Evolutionary conservation across 140 eudicot genomes (phyloP).

Genomic region (Erigeron philadelphicus): DNA sequence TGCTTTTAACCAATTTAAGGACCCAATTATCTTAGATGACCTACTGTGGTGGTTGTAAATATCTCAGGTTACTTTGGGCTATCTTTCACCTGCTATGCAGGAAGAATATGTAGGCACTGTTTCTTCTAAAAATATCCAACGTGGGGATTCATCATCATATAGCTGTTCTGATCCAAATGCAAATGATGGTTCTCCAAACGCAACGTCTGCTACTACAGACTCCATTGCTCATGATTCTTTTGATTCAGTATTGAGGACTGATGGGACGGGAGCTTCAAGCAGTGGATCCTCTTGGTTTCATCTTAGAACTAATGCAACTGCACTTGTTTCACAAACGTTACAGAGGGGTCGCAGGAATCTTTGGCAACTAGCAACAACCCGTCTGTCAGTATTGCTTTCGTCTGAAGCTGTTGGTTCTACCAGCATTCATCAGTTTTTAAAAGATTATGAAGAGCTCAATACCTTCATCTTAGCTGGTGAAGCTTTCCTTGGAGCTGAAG

Average conservation of each 20-base stretch:
- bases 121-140: constrained; percentile 31
- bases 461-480: constrained; percentile 84
- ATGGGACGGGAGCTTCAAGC: constrained; percentile 74
- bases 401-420: constrained; percentile 72
- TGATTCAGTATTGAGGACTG: constrained; percentile 53
- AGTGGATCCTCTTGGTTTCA: constrained; percentile 93
- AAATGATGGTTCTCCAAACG: constrained; percentile 31
- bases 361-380: constrained; percentile 91
- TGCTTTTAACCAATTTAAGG: constrained; percentile 1
- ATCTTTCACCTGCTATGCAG: constrained; percentile 30
- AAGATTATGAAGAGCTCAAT: constrained; percentile 73
- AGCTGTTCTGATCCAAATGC: constrained; percentile 28
- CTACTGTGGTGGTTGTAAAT: constrained; percentile 13
- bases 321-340: constrained; percentile 71
- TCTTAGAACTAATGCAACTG: constrained; percentile 71
- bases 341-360: constrained; percentile 85
- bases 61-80: constrained; percentile 43
- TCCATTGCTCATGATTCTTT: constrained; percentile 28
- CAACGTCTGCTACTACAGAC: constrained; percentile 26
- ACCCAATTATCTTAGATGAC: constrained; percentile 18
- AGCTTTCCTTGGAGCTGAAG: constrained; percentile 82
- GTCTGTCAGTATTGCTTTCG: constrained; percentile 81
- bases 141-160: constrained; percentile 26
- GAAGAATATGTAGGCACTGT: constrained; percentile 24
- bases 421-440: constrained; percentile 87